Base-by-base conservation (phyloP, 495 filamentous ascomycete genomes). In the Penicillium pulvis region DNA sequence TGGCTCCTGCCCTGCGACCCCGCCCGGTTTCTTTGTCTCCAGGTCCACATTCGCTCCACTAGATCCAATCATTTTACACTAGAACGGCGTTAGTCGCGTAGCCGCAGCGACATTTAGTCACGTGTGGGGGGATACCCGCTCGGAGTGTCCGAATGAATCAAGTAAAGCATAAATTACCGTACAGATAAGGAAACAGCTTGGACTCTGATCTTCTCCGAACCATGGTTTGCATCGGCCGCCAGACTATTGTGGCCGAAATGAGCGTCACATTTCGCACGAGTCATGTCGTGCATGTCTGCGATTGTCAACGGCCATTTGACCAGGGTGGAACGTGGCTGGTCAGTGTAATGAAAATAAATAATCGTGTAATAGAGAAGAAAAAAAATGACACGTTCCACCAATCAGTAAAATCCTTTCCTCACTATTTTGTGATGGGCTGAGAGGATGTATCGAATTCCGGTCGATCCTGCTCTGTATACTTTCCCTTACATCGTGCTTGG, bases 251-350 rank as follows among this genome's bases (percentile, higher is more conserved):
- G 33, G 33, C 33, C 12, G 20, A 2, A 23, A 23, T 23, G 41
- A 61, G 51, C 35, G 49, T 62, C 65, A 42, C 59, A 55, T 60
- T 61, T 46, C 14, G 14, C 49, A 57, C 66, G 66, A 69, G 66
- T 69, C 66, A 69, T 69, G 66, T 59, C 52, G 47, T 64, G 64
- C 63, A 69, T 62, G 33, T 61, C 20, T 23, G 20, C 20, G 57
- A 23, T 43, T 56, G 33, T 31, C 55, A 63, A 65, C 55, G 59
- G 50, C 54, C 58, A 62, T 52, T 54, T 54, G 59, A 41, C 42
- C 8, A 47, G 42, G 26, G 53, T 55, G 28, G 55, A 62, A 62
- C 60, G 60, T 62, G 60, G 60, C 53, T 45, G 14, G 16, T 49
- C 26, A 17, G 0, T 5, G 6, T 28, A 28, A 28, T 5, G 2